phyloP scores from a whole-genome alignment of 2,329 filamentous ascomycete genomes.

The Alternaria solani region DNA sequence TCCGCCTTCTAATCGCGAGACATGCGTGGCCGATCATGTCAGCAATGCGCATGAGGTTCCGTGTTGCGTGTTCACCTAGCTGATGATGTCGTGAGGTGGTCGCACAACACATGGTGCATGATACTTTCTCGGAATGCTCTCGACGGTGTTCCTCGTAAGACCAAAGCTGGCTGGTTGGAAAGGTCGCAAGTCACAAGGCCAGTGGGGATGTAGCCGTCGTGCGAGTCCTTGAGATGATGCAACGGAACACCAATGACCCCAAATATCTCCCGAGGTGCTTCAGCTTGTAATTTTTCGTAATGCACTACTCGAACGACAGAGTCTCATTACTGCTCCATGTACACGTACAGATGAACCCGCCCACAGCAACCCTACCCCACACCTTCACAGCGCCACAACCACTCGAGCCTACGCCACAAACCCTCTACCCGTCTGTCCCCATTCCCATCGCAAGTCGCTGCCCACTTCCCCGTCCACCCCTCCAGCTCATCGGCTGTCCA shows the following conservation, averaged over 20 bases:
- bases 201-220: not conserved
- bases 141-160: not conserved
- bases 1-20: not conserved
- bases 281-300: not conserved
- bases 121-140: not conserved
- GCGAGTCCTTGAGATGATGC: not conserved
- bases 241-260: not conserved
- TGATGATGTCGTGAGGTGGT: not conserved
- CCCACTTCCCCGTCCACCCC: conserved; percentile 11
- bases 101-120: not conserved
- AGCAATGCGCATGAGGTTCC: not conserved
- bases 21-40: not conserved
- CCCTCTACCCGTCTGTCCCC: not conserved
- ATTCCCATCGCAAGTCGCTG: conserved; percentile 1
- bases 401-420: not conserved
- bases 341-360: not conserved
- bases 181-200: not conserved
- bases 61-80: not conserved
- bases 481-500: conserved; percentile 14
- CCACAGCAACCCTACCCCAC: not conserved
- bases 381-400: not conserved
- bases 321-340: not conserved
- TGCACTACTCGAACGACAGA: not conserved
- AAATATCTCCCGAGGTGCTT: not conserved
- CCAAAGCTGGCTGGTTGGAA: not conserved